Base-by-base conservation (phyloP, 164 flowering plant species). In the Warburgia ugandensis region DNA sequence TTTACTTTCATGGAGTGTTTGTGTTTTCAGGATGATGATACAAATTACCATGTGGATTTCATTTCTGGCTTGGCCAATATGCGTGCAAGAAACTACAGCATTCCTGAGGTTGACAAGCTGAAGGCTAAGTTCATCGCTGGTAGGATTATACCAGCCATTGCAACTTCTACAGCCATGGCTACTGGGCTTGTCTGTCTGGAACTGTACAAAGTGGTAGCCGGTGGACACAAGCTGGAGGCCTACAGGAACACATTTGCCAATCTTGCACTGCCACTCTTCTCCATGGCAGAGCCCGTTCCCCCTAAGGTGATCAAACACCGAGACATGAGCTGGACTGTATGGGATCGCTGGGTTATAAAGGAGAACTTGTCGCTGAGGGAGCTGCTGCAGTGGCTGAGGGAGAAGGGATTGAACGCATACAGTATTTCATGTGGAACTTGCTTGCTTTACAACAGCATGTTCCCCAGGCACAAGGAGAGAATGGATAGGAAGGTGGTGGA, bases 21-120 rank as follows among this genome's bases (percentile, higher is more conserved):
- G n/a, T n/a, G n/a, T n/a, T n/a, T 71, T 62, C 80, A 87, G 96
- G 96, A 87, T 58, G 94, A 87, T 67, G 96, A 87, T 55, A 78
- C 81, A 12, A 87, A 87, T 55, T 82, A 73, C 61, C 94, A 87
- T 47, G 80, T 84, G 84, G 96, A 87, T 48, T 25, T 77, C 52
- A 87, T 84, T 30, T 82, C 91, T 45, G 96, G 83, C 22, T 76
- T 84, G 44, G 96, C 96, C 11, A 87, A 87, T 70, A 82, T 87
- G 96, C 77, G 90, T 41, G 94, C 96, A 0, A 80, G 96, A 60
- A 87, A 84, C 65, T 87, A 87, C 64, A 67, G 90, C 69, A 80
- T 87, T 59, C 87, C 90, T 23, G 96, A 86, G 64, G 89, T 86
- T 1, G 96, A 86, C 73, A 84, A 80, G 70, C 79, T 86, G 54